Base-by-base conservation (phyloP, 1,284 basidiomycete species). In the Trametes polyzona region DNA sequence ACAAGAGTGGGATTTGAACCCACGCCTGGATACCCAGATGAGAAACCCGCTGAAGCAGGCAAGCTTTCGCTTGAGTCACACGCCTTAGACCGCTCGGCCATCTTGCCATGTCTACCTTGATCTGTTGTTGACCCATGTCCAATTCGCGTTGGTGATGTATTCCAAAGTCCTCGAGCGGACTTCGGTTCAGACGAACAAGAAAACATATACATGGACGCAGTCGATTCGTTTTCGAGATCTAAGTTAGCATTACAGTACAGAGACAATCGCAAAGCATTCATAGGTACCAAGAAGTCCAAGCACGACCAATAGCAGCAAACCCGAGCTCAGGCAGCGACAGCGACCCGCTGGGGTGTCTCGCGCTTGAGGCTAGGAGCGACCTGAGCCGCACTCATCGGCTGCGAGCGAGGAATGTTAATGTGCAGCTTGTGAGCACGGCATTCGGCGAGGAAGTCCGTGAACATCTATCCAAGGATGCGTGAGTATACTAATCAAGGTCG, bases 391-490 rank as follows among this genome's bases (percentile, higher is more conserved):
- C 64, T 64, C 64, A 66, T 67, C n/a, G 66, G 47, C 37, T 67
- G 63, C 32, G 49, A 39, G 17, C 62, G 59, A 3, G 62, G 49
- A 19, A 64, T 37, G 30, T 62, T 62, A 9, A 71, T 23, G 51
- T 74, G 63, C 32, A 78, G 63, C 68, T 83, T 82, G 67, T 81
- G 74, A 4, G 81, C 80, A 29, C 83, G 81, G 71, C 94, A 96
- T 69, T 93, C 90, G 49, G 81, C 74, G 23, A 96, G 79, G 72
- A 96, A 96, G 73, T 96, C 94, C 57, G 89, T 87, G 75, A 96
- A 96, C 94, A 96, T 95, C 89, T 93, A 59, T 2, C 41, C n/a
- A n/a, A n/a, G n/a, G n/a, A n/a, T n/a, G n/a, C n/a, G n/a, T n/a
- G n/a, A n/a, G n/a, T n/a, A n/a, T n/a, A n/a, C n/a, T n/a, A n/a